Evolutionary conservation across 164 flowering plant species (phyloP).

Genomic region (Warburgia ugandensis): DNA sequence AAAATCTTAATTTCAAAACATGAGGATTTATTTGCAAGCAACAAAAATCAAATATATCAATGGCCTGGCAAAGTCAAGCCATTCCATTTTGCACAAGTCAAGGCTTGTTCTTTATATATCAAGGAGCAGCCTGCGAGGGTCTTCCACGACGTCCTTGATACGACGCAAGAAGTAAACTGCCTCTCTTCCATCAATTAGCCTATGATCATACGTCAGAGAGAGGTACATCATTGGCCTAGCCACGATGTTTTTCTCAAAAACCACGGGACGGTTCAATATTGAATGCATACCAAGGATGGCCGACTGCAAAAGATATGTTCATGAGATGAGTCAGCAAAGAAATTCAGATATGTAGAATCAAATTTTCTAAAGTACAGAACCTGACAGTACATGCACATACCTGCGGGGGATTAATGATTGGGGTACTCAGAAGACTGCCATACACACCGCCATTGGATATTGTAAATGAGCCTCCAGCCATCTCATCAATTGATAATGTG

Average conservation of each 20-base stretch:
- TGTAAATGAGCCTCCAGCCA: slow-evolving; percentile 98
- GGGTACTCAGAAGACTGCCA: slow-evolving; percentile 95
- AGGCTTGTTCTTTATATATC: slow-evolving; percentile 75
- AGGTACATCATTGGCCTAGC: slow-evolving; percentile 98
- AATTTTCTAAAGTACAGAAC: no score
- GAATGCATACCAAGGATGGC: slow-evolving; percentile 98
- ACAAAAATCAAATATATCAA: no score
- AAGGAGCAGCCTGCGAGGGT: slow-evolving; percentile 87
- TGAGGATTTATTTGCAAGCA: no score
- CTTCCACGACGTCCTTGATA: slow-evolving; percentile 93
- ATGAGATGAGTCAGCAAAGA: no score
- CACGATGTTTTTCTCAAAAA: slow-evolving; percentile 66
- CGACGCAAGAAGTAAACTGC: slow-evolving; percentile 93
- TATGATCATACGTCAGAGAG: slow-evolving; percentile 87
- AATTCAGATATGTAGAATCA: no score
- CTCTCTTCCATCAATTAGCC: slow-evolving; percentile 98
- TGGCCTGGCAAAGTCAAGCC: no score
- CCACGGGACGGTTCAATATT: slow-evolving; percentile 92
- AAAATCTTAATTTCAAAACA: no score
- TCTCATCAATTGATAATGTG: slow-evolving; percentile 89
- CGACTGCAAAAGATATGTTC: slow-evolving; percentile 46
- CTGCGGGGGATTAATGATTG: slow-evolving; percentile 99
- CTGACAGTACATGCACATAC: slow-evolving; percentile 34
- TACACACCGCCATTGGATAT: slow-evolving; percentile 98
- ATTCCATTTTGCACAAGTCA: no score